Base-by-base conservation (phyloP, 108 stramenopile species). In the Fistulifera pelliculosa region DNA sequence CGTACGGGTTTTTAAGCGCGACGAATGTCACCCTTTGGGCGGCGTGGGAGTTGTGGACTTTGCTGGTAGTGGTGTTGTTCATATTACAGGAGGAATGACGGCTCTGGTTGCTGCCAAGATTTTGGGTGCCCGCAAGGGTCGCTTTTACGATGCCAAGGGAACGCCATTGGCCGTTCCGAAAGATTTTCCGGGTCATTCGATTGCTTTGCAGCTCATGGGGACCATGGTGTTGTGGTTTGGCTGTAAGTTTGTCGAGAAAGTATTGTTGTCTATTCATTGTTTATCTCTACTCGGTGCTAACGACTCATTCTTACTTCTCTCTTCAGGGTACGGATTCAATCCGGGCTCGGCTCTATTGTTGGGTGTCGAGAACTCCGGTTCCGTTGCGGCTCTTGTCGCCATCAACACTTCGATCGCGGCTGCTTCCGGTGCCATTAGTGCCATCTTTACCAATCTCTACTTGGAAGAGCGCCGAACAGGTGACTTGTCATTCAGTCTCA, bases 201-300 rank as follows among this genome's bases (percentile, higher is more conserved):
- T 85, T 24, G 65, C 92, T 8, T 54, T 94, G 2, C 89, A 74
- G 42, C 47, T 75, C 12, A 39, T 86, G 18, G 85, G 87, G 41
- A 85, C 83, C 3, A 82, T 96, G 71, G 75, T 96, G 45, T 75
- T 96, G 2, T 94, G 93, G 93, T 86, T 91, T 68, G 93, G 91
- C 15, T 87, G 50, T 23, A 27, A 27, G 22, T 23, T 51, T 27
- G 7, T 51, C n/a, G n/a, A n/a, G n/a, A n/a, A n/a, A n/a, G n/a
- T n/a, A n/a, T n/a, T n/a, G n/a, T n/a, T n/a, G n/a, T n/a, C n/a
- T n/a, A n/a, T n/a, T n/a, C n/a, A n/a, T n/a, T n/a, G n/a, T n/a
- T n/a, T n/a, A n/a, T n/a, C n/a, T n/a, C n/a, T n/a, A n/a, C n/a
- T n/a, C n/a, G n/a, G n/a, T n/a, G n/a, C n/a, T n/a, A n/a, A n/a